phyloP scores from a whole-genome alignment of 179 eudicot species.

The Silene noctiflora region DNA sequence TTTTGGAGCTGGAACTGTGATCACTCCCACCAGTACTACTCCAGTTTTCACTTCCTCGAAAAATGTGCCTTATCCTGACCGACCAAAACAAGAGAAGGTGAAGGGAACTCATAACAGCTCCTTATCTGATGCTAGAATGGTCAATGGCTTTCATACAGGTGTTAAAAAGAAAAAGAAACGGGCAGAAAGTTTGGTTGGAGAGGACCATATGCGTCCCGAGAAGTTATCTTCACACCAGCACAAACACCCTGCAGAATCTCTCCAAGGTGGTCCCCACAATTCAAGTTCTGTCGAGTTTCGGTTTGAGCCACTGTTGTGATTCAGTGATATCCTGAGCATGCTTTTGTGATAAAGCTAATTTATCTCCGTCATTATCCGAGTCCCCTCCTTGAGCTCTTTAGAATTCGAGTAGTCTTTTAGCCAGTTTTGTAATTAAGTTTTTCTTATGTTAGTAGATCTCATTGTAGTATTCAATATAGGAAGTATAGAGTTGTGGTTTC shows the following conservation, averaged over 20 bases:
- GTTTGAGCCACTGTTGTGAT: slow-evolving; percentile 32
- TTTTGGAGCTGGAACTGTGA: slow-evolving; percentile 22
- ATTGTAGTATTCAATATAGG: slow-evolving; percentile 18
- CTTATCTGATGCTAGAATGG: slow-evolving; percentile 19
- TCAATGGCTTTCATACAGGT: slow-evolving; percentile 26
- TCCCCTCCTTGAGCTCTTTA: slow-evolving; percentile 8
- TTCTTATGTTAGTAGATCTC: slow-evolving; percentile 8
- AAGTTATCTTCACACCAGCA: slow-evolving; percentile 36
- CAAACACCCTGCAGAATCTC: slow-evolving; percentile 31
- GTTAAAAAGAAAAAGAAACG: slow-evolving; percentile 62
- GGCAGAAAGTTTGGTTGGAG: slow-evolving; percentile 39
- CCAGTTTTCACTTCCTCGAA: slow-evolving; percentile 19
- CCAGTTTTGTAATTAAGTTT: slow-evolving; percentile 31
- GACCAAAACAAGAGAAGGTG: slow-evolving; percentile 50
- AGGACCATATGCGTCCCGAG: slow-evolving; percentile 34
- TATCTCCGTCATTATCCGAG: slow-evolving; percentile 13
- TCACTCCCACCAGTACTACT: slow-evolving; percentile 6
- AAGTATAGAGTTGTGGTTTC: slow-evolving; percentile 22
- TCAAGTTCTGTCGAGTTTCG: slow-evolving; percentile 22
- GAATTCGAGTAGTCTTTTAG: slow-evolving; percentile 17
- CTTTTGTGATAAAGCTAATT: slow-evolving; percentile 23
- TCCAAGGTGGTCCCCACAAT: slow-evolving; percentile 31
- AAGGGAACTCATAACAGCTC: slow-evolving; percentile 43
- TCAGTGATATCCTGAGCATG: slow-evolving; percentile 14
- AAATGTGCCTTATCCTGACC: slow-evolving; percentile 30